These are phyloP conservation scores for Tritrichomonas foetus DNA, from an alignment of 208 protist genomes.

Conservation along the genomic window DNA sequence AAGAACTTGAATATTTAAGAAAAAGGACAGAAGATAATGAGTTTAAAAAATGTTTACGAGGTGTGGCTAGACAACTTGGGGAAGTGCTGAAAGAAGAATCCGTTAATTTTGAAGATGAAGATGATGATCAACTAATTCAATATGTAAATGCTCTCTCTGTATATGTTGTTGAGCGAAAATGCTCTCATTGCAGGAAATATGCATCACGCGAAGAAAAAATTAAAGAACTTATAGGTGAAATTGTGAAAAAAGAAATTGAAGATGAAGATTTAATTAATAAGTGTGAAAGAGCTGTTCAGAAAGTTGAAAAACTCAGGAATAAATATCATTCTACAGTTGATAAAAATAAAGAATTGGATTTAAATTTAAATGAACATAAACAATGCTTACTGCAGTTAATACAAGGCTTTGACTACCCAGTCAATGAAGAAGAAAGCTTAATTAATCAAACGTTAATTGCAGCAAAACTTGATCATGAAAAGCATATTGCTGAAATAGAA, in stretches of 20 bases:
- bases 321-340: background rate
- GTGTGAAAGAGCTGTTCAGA: background rate
- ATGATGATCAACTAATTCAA: conserved; percentile 17
- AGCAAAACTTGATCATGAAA: background rate
- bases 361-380: background rate
- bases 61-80: background rate
- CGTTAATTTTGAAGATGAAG: background rate
- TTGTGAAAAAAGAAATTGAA: background rate
- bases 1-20: background rate
- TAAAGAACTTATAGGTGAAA: background rate
- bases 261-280: background rate
- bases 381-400: background rate
- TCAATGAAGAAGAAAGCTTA: background rate
- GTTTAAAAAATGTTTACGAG: background rate
- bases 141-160: background rate
- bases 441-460: background rate
- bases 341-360: background rate
- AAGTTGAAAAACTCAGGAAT: background rate
- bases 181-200: background rate
- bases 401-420: background rate
- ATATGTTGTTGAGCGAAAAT: conserved; percentile 32
- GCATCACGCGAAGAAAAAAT: background rate
- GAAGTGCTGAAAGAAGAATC: background rate
- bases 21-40: background rate
- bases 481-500: too few species aligned